Conservation (phyloP, 495 filamentous ascomycete genomes). For the Penicillium paxilli region DNA sequence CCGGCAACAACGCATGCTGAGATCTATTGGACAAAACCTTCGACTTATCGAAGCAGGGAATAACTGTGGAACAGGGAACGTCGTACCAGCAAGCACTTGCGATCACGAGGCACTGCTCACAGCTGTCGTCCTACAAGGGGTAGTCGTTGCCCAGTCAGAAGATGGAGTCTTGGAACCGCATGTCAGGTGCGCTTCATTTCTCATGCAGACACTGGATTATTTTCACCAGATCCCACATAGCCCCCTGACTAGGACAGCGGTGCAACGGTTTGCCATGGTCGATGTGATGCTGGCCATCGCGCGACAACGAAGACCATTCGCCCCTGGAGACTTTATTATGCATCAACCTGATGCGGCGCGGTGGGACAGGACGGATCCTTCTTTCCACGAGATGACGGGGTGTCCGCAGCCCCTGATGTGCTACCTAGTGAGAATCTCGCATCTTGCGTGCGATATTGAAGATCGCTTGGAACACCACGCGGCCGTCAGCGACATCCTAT, state of each 20-base stretch:
- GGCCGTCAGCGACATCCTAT: slow-evolving; percentile 4
- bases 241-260: slow-evolving; percentile 17
- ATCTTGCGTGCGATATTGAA: slow-evolving; percentile 27
- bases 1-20: slow-evolving; percentile 26
- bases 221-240: slow-evolving; percentile 17
- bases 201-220: slow-evolving; percentile 22
- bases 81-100: slow-evolving; percentile 1
- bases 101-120: slow-evolving; percentile 25
- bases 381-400: slow-evolving; percentile 32
- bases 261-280: slow-evolving; percentile 30
- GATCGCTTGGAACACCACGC: slow-evolving; percentile 3
- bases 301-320: slow-evolving; percentile 26
- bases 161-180: slow-evolving; percentile 30
- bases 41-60: slow-evolving; percentile 7
- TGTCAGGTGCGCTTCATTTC: slow-evolving; percentile 27
- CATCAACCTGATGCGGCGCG: slow-evolving; percentile 17
- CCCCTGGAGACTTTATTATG: slow-evolving; percentile 21
- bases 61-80: not conserved
- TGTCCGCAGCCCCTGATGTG: slow-evolving; percentile 32
- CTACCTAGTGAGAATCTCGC: slow-evolving; percentile 21
- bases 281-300: slow-evolving; percentile 32
- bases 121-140: slow-evolving; percentile 26
- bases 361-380: slow-evolving; percentile 28
- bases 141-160: slow-evolving; percentile 25
- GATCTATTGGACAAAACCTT: slow-evolving; percentile 24